Conservation (phyloP, 2,329 filamentous ascomycete genomes). For the Pseudopyrenochaeta lycopersici region DNA sequence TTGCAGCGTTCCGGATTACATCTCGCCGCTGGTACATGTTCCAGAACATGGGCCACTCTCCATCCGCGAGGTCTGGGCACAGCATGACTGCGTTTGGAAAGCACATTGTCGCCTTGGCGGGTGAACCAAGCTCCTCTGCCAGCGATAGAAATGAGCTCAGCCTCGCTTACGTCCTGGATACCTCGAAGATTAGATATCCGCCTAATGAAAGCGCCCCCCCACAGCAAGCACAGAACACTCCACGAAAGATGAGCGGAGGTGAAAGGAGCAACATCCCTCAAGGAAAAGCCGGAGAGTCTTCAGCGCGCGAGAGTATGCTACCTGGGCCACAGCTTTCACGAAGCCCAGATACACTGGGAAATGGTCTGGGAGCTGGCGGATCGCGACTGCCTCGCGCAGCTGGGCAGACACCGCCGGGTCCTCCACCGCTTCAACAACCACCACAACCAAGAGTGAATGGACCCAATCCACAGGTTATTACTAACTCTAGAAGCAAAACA, state of each 20-base stretch:
- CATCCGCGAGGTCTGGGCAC: constrained; percentile 91
- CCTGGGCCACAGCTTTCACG: constrained; percentile 39
- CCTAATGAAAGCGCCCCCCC: constrained; percentile 67
- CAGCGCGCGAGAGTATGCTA: constrained; percentile 56
- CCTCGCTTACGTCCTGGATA: constrained; percentile 91
- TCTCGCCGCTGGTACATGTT: constrained; percentile 98
- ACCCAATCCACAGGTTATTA: constrained; percentile 16
- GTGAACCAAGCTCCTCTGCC: constrained; percentile 89
- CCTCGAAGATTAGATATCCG: constrained; percentile 94
- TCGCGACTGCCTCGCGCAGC: constrained; percentile 70
- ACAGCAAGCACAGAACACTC: constrained; percentile 41
- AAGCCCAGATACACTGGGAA: constrained; percentile 46
- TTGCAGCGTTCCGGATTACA: constrained; percentile 84
- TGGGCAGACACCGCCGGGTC: constrained; percentile 68
- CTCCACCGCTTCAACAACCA: constrained; percentile 71
- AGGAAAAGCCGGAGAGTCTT: constrained; percentile 41
- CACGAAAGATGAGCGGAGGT: constrained; percentile 57
- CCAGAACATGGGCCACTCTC: constrained; percentile 98
- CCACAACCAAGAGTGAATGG: constrained; percentile 64
- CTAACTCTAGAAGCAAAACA: constrained; percentile 56
- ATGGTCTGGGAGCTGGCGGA: constrained; percentile 47
- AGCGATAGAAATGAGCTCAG: constrained; percentile 84
- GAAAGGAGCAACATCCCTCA: constrained; percentile 55
- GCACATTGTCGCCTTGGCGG: constrained; percentile 89
- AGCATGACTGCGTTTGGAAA: constrained; percentile 97